Base-by-base conservation (phyloP, 2,329 filamentous ascomycete genomes). In the Thyridium curvatum region DNA sequence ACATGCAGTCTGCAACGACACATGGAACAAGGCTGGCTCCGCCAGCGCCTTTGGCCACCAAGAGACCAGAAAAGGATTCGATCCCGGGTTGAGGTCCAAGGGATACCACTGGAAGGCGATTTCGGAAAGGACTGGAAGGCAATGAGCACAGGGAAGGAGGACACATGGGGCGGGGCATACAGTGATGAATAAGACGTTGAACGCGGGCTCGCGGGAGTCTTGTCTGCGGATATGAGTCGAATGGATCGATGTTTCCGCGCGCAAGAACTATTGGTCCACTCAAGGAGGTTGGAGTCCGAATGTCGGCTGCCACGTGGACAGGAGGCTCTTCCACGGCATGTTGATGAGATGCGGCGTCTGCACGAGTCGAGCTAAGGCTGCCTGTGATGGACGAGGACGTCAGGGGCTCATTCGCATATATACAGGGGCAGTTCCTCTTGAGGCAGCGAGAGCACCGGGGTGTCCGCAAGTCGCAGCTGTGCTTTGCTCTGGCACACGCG, bases 51-150 rank as follows among this genome's bases (percentile, higher is more conserved):
- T 59, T 1, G 75, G 75, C 74, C 75, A 79, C 75, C 75, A 79
- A 0, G 72, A 77, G 7, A 76, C 56, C 14, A 79, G 56, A 43
- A 79, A 79, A 0, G 74, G 74, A 46, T 79, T 79, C 8, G 74
- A 73, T 0, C 53, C 53, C n/a, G 62, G 49, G 42, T 61, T 66
- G 8, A 75, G 56, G 37, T 79, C 75, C 15, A 77, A 58, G 1
- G 74, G 75, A 46, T 79, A 79, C 47, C 78, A 79, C 44, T 77
- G 69, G 37, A 79, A 79, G 0, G 74, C 72, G 34, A 79, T 78
- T 33, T 70, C 75, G 32, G 68, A 63, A 4, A 77, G 56, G 44
- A 79, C 74, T 77, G 39, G 12, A 31, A 18, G n/a, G 33, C n/a
- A 30, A 14, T 17, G 12, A n/a, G 21, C 10, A 26, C n/a, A 37